Conservation (phyloP, 2,329 filamentous ascomycete genomes). For the Claviceps sp. region DNA sequence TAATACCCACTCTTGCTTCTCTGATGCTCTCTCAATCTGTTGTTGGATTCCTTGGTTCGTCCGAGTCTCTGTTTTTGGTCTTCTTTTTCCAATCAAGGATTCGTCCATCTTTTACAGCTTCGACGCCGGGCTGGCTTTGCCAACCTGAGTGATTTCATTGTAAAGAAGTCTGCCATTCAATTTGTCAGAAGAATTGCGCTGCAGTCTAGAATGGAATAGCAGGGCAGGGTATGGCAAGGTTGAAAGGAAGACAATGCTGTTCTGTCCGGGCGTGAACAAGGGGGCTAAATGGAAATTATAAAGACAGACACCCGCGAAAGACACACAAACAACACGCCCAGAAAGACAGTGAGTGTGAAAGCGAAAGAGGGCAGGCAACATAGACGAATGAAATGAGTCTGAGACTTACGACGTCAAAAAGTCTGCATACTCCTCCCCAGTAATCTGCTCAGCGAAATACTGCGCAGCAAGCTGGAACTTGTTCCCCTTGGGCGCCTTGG, state of each 20-base stretch:
- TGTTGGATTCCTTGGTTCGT: not conserved
- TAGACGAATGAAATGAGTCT: too few relatives aligned
- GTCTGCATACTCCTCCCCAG: constrained; percentile 93
- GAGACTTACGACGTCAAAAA: constrained; percentile 68
- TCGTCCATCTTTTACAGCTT: constrained; percentile 38
- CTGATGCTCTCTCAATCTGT: too few relatives aligned
- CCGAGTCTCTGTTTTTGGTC: not conserved
- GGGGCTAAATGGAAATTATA: too few relatives aligned
- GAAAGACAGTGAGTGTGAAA: not conserved
- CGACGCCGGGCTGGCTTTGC: constrained; percentile 44
- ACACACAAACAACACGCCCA: too few relatives aligned
- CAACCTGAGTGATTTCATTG: constrained; percentile 71
- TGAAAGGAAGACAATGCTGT: not conserved
- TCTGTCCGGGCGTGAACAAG: too few relatives aligned
- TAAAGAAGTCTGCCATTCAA: constrained; percentile 53
- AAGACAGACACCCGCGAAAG: not conserved
- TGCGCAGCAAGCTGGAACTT: constrained; percentile 83
- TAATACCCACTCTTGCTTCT: too few relatives aligned
- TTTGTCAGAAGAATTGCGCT: not conserved
- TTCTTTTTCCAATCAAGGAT: not conserved
- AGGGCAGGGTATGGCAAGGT: not conserved
- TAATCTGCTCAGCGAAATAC: constrained; percentile 88
- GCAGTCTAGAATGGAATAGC: too few relatives aligned
- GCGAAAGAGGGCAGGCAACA: not conserved
- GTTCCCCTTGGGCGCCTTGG: constrained; percentile 72